Evolutionary conservation across 257 asterid species (phyloP).

Genomic region (Salvia splendens): DNA sequence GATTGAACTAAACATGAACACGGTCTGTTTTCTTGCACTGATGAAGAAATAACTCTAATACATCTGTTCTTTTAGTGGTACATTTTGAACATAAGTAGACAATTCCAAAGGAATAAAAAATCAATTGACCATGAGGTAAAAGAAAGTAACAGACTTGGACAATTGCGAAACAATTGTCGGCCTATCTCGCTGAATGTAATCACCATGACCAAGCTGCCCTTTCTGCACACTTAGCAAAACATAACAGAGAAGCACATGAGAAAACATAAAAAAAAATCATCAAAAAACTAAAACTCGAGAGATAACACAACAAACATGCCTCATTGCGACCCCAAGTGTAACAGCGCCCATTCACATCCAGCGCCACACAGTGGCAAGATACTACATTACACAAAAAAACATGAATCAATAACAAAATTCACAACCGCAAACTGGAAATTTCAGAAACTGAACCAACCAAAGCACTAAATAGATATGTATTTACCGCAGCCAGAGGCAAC

Average conservation of each 20-base stretch:
- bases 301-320: slow-evolving; percentile 43
- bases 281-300: background rate
- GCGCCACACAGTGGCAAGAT: slow-evolving; percentile 90
- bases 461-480: background rate
- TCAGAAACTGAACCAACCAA: slow-evolving; percentile 16
- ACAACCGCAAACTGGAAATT: too few species aligned
- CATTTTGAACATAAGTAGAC: background rate
- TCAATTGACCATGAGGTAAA: slow-evolving; percentile 8
- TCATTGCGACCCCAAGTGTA: slow-evolving; percentile 98
- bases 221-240: slow-evolving; percentile 48
- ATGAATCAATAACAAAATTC: background rate
- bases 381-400: slow-evolving; percentile 46
- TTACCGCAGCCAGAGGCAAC: slow-evolving; percentile 92
- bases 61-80: background rate
- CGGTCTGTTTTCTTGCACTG: slow-evolving; percentile 6
- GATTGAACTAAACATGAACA: background rate
- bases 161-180: slow-evolving; percentile 82
- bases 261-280: slow-evolving; percentile 16
- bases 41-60: too few species aligned
- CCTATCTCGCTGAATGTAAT: slow-evolving; percentile 76
- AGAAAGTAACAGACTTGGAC: slow-evolving; percentile 55
- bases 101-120: background rate
- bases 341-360: slow-evolving; percentile 93
- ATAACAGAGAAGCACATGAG: slow-evolving; percentile 9
- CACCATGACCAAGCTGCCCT: slow-evolving; percentile 99